A percentile compares a stretch with the other conserved stretches of the same genome.
Evolutionary conservation across 768 basidiomycete genomes (phyloP).

Genomic region (Lentinula sp.): DNA sequence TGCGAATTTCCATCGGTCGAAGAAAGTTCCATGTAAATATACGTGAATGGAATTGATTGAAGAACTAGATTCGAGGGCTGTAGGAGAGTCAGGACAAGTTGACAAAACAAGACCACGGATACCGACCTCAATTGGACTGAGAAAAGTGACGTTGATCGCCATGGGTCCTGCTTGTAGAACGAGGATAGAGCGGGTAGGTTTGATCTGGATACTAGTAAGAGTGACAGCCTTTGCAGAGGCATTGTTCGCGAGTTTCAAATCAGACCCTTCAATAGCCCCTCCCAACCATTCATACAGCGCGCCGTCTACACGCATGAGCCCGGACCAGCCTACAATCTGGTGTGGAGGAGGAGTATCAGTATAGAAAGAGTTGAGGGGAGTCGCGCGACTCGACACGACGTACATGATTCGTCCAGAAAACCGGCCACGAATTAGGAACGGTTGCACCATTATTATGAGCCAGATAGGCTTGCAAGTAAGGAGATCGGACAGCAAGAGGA

Average conservation of each 20-base stretch:
- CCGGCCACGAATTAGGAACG: constrained; percentile 7
- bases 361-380: background rate
- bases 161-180: constrained; percentile 44
- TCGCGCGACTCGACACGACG: background rate
- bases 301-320: constrained; percentile 11
- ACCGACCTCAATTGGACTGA: constrained; percentile 28
- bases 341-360: too few relatives aligned
- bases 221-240: background rate
- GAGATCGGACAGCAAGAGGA: constrained; percentile 20
- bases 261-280: constrained; percentile 6
- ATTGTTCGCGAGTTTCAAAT: background rate
- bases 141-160: constrained; percentile 42
- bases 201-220: constrained; percentile 7
- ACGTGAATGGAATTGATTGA: constrained; percentile 27
- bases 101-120: background rate
- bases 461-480: constrained; percentile 16
- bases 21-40: constrained; percentile 16
- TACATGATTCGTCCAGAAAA: constrained; percentile 11
- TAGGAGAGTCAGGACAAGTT: background rate
- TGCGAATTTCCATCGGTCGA: constrained; percentile 19
- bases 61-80: constrained; percentile 12
- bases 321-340: constrained; percentile 6
- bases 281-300: constrained; percentile 10
- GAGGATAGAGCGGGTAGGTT: constrained; percentile 27
- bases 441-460: background rate